Evolutionary conservation across 805 yeast genomes (phyloP).

Genomic region (Wickerhamiella lipophila): DNA sequence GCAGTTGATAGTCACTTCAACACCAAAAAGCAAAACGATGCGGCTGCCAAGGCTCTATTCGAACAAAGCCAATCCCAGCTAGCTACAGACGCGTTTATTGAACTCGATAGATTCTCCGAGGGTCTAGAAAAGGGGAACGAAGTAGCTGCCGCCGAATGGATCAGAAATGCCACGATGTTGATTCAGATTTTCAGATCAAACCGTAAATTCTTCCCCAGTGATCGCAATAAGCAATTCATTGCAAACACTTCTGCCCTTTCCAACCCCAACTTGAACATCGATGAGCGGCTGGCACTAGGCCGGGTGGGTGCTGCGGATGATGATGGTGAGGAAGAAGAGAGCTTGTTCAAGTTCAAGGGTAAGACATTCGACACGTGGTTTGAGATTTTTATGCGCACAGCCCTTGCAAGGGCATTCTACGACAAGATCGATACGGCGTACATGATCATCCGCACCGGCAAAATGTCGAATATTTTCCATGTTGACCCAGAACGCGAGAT

Average conservation of each 20-base stretch:
- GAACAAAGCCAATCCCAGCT: conserved; percentile 16
- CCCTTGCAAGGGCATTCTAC: conserved; percentile 50
- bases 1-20: conserved; percentile 14
- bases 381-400: conserved; percentile 64
- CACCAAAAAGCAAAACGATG: conserved; percentile 21
- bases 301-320: conserved; percentile 32
- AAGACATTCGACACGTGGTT: conserved; percentile 73
- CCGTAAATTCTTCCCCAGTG: conserved; percentile 65
- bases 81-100: conserved; percentile 24
- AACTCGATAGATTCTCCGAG: conserved; percentile 40
- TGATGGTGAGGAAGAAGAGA: conserved; percentile 21
- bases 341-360: conserved; percentile 49
- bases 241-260: neutral
- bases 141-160: conserved; percentile 67
- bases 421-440: conserved; percentile 52
- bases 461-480: conserved; percentile 63
- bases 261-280: conserved; percentile 40
- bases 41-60: conserved; percentile 48
- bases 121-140: conserved; percentile 40
- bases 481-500: conserved; percentile 50
- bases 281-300: conserved; percentile 35
- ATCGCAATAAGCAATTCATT: conserved; percentile 38
- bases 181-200: conserved; percentile 73
- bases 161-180: conserved; percentile 67
- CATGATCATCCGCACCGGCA: conserved; percentile 60